Base-by-base conservation (phyloP, 208 protist genomes). In the Zelonia costaricensis region DNA sequence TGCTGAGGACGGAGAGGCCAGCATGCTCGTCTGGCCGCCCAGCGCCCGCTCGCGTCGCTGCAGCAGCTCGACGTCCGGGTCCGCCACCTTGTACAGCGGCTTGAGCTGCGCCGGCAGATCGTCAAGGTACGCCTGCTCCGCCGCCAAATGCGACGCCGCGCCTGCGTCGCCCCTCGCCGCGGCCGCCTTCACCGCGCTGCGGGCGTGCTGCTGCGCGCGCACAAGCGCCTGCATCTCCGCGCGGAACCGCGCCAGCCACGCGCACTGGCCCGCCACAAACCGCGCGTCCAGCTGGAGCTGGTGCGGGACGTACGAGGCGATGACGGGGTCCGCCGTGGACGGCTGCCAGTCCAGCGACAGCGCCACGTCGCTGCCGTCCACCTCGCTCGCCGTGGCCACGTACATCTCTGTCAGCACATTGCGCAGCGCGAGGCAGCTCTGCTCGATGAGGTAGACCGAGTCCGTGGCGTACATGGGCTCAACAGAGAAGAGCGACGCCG, bases 381-480 rank as follows among this genome's bases (percentile, higher is more conserved):
- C 51, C 18, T 10, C 42, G 51, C 67, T 54, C 28, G 74, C 38
- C 8, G 86, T 88, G 31, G 66, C 70, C 6, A 86, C 69, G 64
- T 84, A 93, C 80, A 93, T 81, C 27, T 70, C 73, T 12, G 82
- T 93, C 18, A 87, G 52, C 10, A 58, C 65, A 64, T 90, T 93
- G 49, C 80, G 67, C 9, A 92, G 18, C 22, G 76, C 23, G 7
- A 92, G 63, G 62, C 77, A 86, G 22, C 83, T 84, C 73, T 88
- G 75, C 66, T 87, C 82, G 46, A 85, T 80, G 27, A 92, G 60
- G 48, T 68, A 88, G 45, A 61, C 43, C 42, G 70, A 82, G 28
- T 88, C 76, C 2, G 78, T 76, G 5, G 61, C 56, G 71, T 87
- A 86, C 77, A 88, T 86, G 43, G 64, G 62, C 52, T 74, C 80